Evolutionary conservation across 2,329 filamentous ascomycete species (phyloP).

Genomic region (Fusarium heterosporum): DNA sequence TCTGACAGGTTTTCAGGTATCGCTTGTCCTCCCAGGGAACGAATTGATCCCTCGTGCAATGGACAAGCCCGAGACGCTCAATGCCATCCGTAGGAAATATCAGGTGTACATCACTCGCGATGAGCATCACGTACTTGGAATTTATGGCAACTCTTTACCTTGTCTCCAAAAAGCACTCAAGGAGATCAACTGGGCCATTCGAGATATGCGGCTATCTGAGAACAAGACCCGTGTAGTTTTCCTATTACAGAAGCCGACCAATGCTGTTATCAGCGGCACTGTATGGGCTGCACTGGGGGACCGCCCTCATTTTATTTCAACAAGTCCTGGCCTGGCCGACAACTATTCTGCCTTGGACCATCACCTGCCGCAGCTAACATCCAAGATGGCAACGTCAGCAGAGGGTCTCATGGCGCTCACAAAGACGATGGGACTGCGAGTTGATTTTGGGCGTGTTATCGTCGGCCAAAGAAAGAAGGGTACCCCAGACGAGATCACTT

Average conservation of each 20-base stretch:
- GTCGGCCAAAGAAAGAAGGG: conserved; percentile 46
- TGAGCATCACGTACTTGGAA: conserved; percentile 44
- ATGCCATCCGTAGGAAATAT: conserved; percentile 47
- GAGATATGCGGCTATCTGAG: conserved; percentile 49
- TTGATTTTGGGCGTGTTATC: conserved; percentile 50
- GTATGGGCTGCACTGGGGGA: conserved; percentile 43
- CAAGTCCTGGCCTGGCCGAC: neutral
- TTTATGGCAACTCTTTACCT: conserved; percentile 42
- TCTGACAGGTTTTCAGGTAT: conserved; percentile 19
- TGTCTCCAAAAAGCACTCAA: conserved; percentile 46
- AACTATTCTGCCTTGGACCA: conserved; percentile 31
- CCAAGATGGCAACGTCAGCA: conserved; percentile 36
- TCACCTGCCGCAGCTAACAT: conserved; percentile 36
- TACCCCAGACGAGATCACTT: conserved; percentile 38
- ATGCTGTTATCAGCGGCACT: conserved; percentile 13
- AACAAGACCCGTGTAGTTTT: conserved; percentile 43
- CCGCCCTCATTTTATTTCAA: conserved; percentile 40
- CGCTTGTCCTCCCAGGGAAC: conserved; percentile 49
- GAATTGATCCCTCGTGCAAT: conserved; percentile 46
- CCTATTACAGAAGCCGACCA: conserved; percentile 46
- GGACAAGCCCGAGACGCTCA: conserved; percentile 39
- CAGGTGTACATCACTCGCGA: conserved; percentile 50
- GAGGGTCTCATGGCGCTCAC: conserved; percentile 44
- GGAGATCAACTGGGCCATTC: conserved; percentile 49
- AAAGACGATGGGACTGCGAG: conserved; percentile 48